phyloP scores from a whole-genome alignment of 83 land plant species.

The Isoetes engelmannii region DNA sequence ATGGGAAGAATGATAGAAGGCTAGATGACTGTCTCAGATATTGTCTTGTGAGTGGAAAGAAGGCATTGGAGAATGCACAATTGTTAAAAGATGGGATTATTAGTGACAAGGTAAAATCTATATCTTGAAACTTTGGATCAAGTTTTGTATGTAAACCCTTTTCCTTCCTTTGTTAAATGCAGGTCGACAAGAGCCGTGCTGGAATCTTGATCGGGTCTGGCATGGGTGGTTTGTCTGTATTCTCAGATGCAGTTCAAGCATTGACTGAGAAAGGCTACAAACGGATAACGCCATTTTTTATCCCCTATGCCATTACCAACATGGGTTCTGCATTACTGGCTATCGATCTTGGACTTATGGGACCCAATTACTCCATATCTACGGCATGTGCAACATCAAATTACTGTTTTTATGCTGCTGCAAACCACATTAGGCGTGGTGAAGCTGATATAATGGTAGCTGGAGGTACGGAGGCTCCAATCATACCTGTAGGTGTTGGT shows the following conservation, averaged over 20 bases:
- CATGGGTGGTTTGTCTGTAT: slow-evolving; percentile 85
- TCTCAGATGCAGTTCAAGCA: slow-evolving; percentile 74
- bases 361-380: slow-evolving; percentile 77
- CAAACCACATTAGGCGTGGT: slow-evolving; percentile 80
- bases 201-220: slow-evolving; percentile 86
- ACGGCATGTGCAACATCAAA: slow-evolving; percentile 88
- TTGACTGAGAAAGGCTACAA: slow-evolving; percentile 64
- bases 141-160: neutral
- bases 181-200: slow-evolving; percentile 71
- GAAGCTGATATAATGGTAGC: slow-evolving; percentile 88
- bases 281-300: slow-evolving; percentile 76
- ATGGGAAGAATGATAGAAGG: slow-evolving; percentile 68
- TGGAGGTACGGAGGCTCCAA: slow-evolving; percentile 85
- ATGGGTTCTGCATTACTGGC: slow-evolving; percentile 88
- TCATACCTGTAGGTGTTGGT: slow-evolving; percentile 73
- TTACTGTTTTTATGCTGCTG: slow-evolving; percentile 86
- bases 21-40: slow-evolving; percentile 67
- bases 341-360: slow-evolving; percentile 79
- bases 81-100: slow-evolving; percentile 24
- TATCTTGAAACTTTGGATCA: neutral
- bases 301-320: slow-evolving; percentile 82
- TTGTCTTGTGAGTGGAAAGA: slow-evolving; percentile 70
- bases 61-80: slow-evolving; percentile 51
- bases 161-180: slow-evolving; percentile 12
- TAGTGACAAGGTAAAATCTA: slow-evolving; percentile 11